phyloP scores from a whole-genome alignment of 73 alveolate genomes.

The Durusdinium trenchii region DNA sequence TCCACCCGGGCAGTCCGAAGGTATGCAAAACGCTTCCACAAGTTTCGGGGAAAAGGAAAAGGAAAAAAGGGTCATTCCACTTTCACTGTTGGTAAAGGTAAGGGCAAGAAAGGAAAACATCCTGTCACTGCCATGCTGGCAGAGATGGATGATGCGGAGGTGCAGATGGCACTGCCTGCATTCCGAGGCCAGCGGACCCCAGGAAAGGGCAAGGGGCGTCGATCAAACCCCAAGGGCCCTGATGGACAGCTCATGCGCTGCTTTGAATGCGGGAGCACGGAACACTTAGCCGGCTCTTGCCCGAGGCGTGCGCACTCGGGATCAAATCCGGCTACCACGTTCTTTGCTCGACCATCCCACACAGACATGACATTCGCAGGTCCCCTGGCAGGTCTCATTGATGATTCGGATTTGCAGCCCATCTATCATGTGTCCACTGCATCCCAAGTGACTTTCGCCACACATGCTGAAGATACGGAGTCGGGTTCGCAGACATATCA shows the following conservation, averaged over 20 bases:
- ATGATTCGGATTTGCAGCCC: too few relatives aligned
- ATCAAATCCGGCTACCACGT: too few relatives aligned
- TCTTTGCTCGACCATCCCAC: too few relatives aligned
- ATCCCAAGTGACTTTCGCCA: too few relatives aligned
- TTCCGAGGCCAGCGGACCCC: neutral
- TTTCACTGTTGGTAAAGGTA: too few relatives aligned
- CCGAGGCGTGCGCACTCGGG: neutral
- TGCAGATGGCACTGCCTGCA: neutral
- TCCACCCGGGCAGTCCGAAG: neutral
- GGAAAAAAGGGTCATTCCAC: neutral
- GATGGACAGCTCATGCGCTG: neutral
- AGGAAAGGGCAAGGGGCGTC: slow-evolving; percentile 4
- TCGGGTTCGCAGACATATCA: too few relatives aligned
- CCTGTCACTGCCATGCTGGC: neutral
- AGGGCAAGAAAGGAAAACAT: neutral
- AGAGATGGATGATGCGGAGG: neutral
- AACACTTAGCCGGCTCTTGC: neutral
- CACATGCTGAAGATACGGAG: too few relatives aligned
- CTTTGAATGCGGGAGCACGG: neutral
- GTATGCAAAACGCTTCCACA: neutral
- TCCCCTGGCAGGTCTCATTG: too few relatives aligned
- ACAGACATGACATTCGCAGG: too few relatives aligned
- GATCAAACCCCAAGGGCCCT: neutral
- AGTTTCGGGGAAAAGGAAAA: neutral
- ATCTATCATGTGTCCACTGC: too few relatives aligned